Evolutionary conservation across 768 basidiomycete species (phyloP), one percentile per base, ranked within the genome.

Genomic region (Fomitopsis pulvina): DNA sequence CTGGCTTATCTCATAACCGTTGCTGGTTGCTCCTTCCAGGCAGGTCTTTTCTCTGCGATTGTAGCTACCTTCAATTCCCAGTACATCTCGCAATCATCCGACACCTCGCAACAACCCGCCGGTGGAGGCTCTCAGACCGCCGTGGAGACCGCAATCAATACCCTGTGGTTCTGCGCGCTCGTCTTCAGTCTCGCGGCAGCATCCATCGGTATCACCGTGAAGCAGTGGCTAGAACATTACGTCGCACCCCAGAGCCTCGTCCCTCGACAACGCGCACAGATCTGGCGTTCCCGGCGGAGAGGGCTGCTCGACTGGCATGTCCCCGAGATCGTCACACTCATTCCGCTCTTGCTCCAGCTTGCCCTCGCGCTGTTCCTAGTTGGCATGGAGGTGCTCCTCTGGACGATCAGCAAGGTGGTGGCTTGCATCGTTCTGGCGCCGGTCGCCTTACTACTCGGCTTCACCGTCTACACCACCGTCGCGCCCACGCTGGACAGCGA

Each of bases 161-260:
- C 48, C 1, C 49, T 65, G 1, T 62, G 60, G 59, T 60, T 62
- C 43, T 47, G 53, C 14, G 59, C 58, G 27, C 52, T 66, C 2
- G 47, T 59, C 5, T 52, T 54, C 52, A 56, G 55, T 26, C 61
- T 66, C 26, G 51, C 57, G 8, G 52, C 60, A 10, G 64, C 63
- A 1, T 49, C 63, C 10, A 41, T 59, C 24, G 57, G 57, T 20
- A 54, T 61, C 30, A 47, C 63, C 22, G 60, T 60, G n/a, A 66
- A 63, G 47, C 62, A 64, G 38, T 63, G 60, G 63, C 29, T 63
- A 1, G 54, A 54, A 28, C 54, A 58, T 10, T 59, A 62, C 28
- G 53, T 54, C 30, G 52, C 55, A 9, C 56, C 58, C 49, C 47
- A 27, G 41, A 56, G 21, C 51, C 51, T 16, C 47, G 54, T 20